Percentiles rank a stretch among this genome's conserved stretches.
Evolutionary conservation across 148 eudicot genomes (phyloP).

Genomic region (Salicornia ramosissima): DNA sequence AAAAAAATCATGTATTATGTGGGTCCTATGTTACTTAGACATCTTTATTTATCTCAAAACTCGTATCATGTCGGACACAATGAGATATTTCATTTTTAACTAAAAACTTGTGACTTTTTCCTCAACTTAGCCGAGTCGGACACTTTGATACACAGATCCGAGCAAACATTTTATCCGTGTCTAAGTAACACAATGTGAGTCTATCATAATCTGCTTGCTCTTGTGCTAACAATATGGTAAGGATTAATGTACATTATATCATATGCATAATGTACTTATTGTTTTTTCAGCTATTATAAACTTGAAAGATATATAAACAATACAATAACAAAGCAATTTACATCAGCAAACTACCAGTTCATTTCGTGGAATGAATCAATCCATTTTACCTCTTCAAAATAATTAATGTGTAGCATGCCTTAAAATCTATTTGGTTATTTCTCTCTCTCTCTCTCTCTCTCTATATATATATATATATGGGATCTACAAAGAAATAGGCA

Average conservation of each 20-base stretch:
- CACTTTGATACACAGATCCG: no score
- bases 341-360: background rate
- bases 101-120: no score
- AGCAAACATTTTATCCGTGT: no score
- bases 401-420: background rate
- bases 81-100: no score
- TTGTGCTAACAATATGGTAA: background rate
- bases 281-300: background rate
- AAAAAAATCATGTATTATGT: no score
- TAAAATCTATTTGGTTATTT: no score
- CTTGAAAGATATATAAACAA: background rate
- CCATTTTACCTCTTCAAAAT: background rate
- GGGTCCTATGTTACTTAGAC: no score
- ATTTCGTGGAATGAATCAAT: background rate
- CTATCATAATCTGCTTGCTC: background rate
- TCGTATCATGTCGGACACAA: no score
- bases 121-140: no score
- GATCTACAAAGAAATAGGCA: constrained; percentile 15
- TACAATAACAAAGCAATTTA: background rate
- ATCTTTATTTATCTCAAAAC: no score
- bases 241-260: background rate
- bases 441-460: no score
- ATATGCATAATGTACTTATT: background rate
- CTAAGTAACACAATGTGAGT: no score
- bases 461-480: background rate